These are phyloP conservation scores for Tanacetum coccineum DNA, from an alignment of 129 eudicot species.

Conservation along the genomic window DNA sequence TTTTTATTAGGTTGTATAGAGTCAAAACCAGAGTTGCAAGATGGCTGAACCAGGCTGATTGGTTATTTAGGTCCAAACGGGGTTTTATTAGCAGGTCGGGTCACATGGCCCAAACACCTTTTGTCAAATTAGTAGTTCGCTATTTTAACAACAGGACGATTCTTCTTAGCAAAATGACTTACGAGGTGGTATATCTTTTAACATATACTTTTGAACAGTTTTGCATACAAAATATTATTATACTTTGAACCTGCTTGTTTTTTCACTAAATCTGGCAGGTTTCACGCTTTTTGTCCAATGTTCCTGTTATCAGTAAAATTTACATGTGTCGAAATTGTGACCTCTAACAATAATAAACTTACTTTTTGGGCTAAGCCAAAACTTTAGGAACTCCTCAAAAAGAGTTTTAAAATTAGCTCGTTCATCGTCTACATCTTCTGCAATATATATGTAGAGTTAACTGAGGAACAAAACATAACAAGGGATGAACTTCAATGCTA, in stretches of 20 bases:
- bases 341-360: conserved; percentile 14
- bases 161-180: not conserved
- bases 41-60: not conserved
- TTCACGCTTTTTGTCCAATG: too few relatives aligned
- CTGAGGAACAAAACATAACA: not conserved
- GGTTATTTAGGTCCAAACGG: not conserved
- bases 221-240: not conserved
- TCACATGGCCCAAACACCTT: not conserved
- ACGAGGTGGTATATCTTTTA: not conserved
- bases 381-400: conserved; percentile 42
- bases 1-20: not conserved
- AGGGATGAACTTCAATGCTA: not conserved
- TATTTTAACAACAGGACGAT: not conserved
- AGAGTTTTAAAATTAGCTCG: conserved; percentile 49
- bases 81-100: not conserved
- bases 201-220: not conserved
- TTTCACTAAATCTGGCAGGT: too few relatives aligned
- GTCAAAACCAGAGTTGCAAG: not conserved
- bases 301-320: not conserved
- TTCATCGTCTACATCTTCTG: conserved; percentile 57
- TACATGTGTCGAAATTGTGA: not conserved
- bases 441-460: conserved; percentile 22
- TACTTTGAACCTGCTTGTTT: too few relatives aligned
- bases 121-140: not conserved
- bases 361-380: conserved; percentile 47